Evolutionary conservation across 2,329 filamentous ascomycete genomes (phyloP), one percentile per base, ranked within the genome.

Genomic region (Fusarium pseudoanthophilum): DNA sequence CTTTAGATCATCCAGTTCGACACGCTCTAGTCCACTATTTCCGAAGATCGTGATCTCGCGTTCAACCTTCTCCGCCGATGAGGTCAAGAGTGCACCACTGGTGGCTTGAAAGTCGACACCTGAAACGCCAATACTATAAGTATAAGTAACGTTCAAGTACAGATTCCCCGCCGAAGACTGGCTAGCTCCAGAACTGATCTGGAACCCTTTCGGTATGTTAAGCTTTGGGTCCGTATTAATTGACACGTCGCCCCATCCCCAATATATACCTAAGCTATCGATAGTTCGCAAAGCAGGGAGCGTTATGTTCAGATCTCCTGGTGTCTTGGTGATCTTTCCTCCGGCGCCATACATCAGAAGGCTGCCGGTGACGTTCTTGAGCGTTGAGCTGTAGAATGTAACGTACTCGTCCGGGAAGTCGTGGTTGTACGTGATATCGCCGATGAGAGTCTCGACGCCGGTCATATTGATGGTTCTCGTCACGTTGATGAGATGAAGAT

Each of bases 131-230:
- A 58, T 28, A 2, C 9, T 49, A 5, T 11, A 20, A 3, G 24
- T 11, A n/a, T 1, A 15, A 2, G 20, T 14, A 21, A n/a, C 5
- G 11, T 58, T 58, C 4, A 36, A 13, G 20, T 49, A 58, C 2
- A 58, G 1, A 1, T 37, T 30, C 0, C 40, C 21, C 7, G 55
- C 32, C 3, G 2, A 2, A 1, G 30, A 18, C 6, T 36, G 30
- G 9, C 32, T 51, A 0, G 20, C 8, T 15, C 24, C 32, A 36
- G 32, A 34, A 34, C 32, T 34, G 32, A 58, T 28, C 20, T 4
- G 5, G 1, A 58, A 15, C 1, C 51, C 7, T n/a, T 1, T 0
- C 2, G 9, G 1, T 4, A 37, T 3, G 6, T 49, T 20, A 0
- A 58, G 55, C 2, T 9, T 51, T 1, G 55, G 20, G 4, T 49